Evolutionary conservation across 345 rosid genomes (phyloP).

Genomic region (Gossypium bickii): DNA sequence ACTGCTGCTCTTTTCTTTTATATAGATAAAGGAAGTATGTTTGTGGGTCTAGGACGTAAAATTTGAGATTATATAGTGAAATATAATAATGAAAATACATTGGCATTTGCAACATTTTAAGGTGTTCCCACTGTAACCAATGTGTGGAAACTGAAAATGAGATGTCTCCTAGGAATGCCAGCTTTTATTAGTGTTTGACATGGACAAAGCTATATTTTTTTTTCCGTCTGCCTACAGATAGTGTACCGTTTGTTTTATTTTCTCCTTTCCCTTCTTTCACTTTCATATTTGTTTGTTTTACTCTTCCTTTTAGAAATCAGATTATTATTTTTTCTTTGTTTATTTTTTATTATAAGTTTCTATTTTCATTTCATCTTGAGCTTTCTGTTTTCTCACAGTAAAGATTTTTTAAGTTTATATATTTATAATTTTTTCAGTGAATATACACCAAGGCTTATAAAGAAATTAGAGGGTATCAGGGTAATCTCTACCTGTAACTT

Average conservation of each 20-base stretch:
- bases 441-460: slow-evolving; percentile 87
- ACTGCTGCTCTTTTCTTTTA: neutral
- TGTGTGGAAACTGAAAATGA: neutral
- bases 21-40: neutral
- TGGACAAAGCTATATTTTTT: neutral
- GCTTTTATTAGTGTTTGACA: neutral
- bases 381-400: slow-evolving; percentile 4
- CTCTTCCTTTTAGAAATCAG: neutral
- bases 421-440: slow-evolving; percentile 55
- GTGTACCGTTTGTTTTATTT: neutral
- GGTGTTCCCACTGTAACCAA: neutral
- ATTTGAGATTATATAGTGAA: neutral
- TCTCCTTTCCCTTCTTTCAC: neutral
- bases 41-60: neutral
- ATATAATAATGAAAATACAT: slow-evolving; percentile 2
- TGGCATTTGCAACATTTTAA: neutral
- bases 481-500: slow-evolving; percentile 30
- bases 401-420: neutral
- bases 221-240: neutral
- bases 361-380: slow-evolving; percentile 14
- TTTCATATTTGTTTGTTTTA: neutral
- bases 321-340: neutral
- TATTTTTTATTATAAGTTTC: neutral
- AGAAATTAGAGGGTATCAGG: slow-evolving; percentile 78
- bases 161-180: neutral